Evolutionary conservation across 83 land plant species (phyloP).

Genomic region (Picea mariana): DNA sequence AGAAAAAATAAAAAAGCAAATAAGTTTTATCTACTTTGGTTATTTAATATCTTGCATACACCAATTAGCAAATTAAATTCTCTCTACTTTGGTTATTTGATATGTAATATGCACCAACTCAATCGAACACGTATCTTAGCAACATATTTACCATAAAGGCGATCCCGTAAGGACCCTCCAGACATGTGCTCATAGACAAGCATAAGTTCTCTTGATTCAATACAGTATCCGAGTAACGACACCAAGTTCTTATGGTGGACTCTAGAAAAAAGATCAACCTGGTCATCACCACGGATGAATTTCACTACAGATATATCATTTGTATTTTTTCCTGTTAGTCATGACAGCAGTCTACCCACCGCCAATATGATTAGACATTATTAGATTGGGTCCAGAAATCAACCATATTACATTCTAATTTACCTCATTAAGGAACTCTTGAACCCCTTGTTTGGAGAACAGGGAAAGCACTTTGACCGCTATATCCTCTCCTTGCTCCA

Average conservation of each 20-base stretch:
- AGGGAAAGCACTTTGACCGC: not conserved
- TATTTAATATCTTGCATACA: no score
- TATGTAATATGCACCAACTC: no score
- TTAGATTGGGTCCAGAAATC: no score
- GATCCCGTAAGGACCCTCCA: not conserved
- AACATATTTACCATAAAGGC: not conserved
- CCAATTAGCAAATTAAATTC: no score
- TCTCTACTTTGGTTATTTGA: no score
- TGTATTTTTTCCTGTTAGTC: no score
- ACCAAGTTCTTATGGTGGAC: constrained; percentile 10
- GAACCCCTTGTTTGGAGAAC: not conserved
- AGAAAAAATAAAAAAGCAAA: not conserved
- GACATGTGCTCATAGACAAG: not conserved
- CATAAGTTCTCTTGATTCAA: constrained; percentile 1
- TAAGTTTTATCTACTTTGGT: not conserved
- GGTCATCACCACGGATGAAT: not conserved
- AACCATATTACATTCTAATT: no score
- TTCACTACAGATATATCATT: no score
- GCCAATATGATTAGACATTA: no score
- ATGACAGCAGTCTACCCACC: no score
- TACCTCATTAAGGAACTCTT: not conserved
- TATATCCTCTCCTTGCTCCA: not conserved
- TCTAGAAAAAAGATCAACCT: constrained; percentile 7
- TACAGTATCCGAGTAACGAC: constrained; percentile 1
- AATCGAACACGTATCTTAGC: no score